Conservation (phyloP, 192 early-diverging fungal genomes). For the Pilobolus umbonatus region DNA sequence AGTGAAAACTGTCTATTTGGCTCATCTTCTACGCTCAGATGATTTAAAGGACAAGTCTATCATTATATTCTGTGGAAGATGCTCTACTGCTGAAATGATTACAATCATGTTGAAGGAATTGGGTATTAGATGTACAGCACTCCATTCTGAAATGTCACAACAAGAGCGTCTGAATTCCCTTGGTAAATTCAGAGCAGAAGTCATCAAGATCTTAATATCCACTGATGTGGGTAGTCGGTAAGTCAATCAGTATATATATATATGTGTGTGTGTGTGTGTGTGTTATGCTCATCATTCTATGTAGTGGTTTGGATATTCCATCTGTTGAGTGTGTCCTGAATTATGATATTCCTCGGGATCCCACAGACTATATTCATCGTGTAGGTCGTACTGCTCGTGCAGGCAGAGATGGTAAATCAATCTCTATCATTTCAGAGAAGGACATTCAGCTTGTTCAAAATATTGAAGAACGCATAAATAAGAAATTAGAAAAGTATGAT, state of each 20-base stretch:
- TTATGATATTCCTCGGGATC: constrained; percentile 91
- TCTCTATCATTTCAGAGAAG: constrained; percentile 82
- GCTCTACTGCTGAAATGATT: constrained; percentile 78
- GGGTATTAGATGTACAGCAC: constrained; percentile 82
- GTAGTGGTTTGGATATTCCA: constrained; percentile 95
- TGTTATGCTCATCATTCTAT: not conserved
- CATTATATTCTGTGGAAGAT: constrained; percentile 91
- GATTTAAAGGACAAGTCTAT: constrained; percentile 71
- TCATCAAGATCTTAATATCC: constrained; percentile 85
- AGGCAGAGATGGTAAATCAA: constrained; percentile 81
- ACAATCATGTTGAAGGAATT: constrained; percentile 86
- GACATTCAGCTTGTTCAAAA: constrained; percentile 86
- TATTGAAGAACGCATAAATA: constrained; percentile 83
- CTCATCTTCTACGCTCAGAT: constrained; percentile 69
- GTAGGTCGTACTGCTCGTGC: constrained; percentile 98
- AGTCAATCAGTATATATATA: constrained; percentile 1
- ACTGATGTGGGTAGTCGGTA: constrained; percentile 96
- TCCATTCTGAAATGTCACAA: constrained; percentile 94
- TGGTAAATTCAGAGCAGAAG: constrained; percentile 86
- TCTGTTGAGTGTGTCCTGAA: constrained; percentile 91
- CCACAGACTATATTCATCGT: constrained; percentile 96
- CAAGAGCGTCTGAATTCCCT: constrained; percentile 84
- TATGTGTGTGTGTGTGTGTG: not conserved
- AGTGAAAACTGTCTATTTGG: constrained; percentile 84
- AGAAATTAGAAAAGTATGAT: constrained; percentile 70